Conservation (phyloP, 106 monocot genomes). For the Agapanthus africanus region DNA sequence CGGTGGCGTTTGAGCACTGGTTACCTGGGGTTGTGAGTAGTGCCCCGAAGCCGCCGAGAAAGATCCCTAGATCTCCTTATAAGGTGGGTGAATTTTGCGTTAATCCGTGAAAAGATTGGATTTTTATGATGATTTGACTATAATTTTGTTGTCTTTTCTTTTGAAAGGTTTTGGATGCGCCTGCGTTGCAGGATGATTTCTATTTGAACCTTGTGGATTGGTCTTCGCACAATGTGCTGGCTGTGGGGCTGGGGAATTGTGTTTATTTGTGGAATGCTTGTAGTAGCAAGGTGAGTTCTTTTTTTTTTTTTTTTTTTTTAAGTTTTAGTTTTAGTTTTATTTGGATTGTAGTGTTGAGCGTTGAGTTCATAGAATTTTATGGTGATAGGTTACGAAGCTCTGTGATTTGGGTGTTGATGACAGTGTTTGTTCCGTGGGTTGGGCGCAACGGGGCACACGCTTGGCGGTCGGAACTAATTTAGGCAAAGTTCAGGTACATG, state of each 20-base stretch:
- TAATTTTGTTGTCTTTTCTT: conserved; percentile 2
- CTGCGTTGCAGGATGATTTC: conserved; percentile 93
- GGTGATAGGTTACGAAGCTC: conserved; percentile 63
- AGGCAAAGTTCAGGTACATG: conserved; percentile 72
- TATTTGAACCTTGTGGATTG: conserved; percentile 95
- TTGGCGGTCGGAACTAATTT: conserved; percentile 80
- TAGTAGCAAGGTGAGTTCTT: conserved; percentile 69
- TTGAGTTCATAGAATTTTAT: background rate
- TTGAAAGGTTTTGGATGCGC: conserved; percentile 88
- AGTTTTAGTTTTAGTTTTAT: background rate
- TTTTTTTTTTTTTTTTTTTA: background rate
- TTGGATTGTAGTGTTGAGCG: background rate
- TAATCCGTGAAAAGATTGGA: background rate
- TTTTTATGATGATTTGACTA: background rate
- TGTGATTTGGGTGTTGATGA: conserved; percentile 82
- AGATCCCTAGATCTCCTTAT: conserved; percentile 73
- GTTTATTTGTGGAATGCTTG: conserved; percentile 98
- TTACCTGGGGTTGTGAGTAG: conserved; percentile 29
- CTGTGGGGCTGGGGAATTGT: conserved; percentile 81
- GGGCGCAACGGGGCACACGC: conserved; percentile 76
- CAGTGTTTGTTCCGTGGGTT: conserved; percentile 84
- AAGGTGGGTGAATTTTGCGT: conserved; percentile 35
- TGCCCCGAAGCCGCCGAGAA: conserved; percentile 49
- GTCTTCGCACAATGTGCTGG: conserved; percentile 79
- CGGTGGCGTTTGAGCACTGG: conserved; percentile 35